Percentiles rank a stretch among this genome's conserved stretches.
Conservation (phyloP, 352 stramenopile species). For the Elongisporangium senticosum region DNA sequence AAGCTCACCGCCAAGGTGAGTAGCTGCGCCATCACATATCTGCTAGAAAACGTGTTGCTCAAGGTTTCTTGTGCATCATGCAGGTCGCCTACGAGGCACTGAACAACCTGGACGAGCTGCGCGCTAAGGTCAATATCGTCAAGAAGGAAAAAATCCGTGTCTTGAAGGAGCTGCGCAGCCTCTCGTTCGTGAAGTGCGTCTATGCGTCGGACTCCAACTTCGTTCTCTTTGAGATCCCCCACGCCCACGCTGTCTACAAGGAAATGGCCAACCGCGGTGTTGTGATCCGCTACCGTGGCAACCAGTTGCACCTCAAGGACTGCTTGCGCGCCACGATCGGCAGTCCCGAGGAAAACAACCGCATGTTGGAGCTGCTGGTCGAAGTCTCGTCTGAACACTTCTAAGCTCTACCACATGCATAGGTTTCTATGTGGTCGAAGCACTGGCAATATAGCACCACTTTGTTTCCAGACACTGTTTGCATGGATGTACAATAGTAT, state of each 20-base stretch:
- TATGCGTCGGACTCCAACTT: conserved; percentile 98
- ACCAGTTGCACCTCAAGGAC: conserved; percentile 93
- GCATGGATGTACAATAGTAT: not conserved
- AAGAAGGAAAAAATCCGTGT: conserved; percentile 86
- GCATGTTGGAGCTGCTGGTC: conserved; percentile 86
- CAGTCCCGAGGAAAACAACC: conserved; percentile 90
- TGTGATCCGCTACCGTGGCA: conserved; percentile 96
- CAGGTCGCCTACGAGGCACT: conserved; percentile 66
- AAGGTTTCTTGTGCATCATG: not conserved
- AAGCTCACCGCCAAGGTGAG: conserved; percentile 88
- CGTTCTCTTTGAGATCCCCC: conserved; percentile 92
- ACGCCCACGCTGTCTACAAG: conserved; percentile 93
- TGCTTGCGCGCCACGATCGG: conserved; percentile 96
- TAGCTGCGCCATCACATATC: not conserved
- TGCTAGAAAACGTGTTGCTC: not conserved
- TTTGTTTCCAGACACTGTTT: not conserved
- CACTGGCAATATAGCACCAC: not conserved
- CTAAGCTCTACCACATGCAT: not conserved
- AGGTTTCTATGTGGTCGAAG: not conserved
- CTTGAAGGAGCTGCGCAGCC: conserved; percentile 66
- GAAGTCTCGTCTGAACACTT: conserved; percentile 56
- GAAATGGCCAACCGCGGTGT: conserved; percentile 90
- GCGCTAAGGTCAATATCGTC: conserved; percentile 60
- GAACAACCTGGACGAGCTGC: conserved; percentile 43
- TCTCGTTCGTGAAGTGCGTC: conserved; percentile 92